phyloP scores from a whole-genome alignment of 768 basidiomycete genomes.

The Podaxis pistillaris region DNA sequence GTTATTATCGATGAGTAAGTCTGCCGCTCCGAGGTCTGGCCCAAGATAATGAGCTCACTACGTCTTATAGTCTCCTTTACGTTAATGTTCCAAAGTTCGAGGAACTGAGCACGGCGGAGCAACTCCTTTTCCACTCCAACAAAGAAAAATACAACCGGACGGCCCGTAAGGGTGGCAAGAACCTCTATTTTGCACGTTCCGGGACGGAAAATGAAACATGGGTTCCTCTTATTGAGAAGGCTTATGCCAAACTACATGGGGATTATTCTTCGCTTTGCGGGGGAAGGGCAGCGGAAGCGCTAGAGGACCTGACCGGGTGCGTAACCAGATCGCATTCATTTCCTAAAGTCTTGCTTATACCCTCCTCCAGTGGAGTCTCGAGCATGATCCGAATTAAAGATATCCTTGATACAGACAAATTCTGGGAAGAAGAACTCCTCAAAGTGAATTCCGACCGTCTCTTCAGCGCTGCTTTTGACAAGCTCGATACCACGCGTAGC shows the following conservation, averaged over 20 bases:
- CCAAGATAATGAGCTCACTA: constrained; percentile 26
- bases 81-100: constrained; percentile 51
- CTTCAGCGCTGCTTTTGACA: constrained; percentile 49
- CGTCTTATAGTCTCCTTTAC: constrained; percentile 39
- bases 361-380: constrained; percentile 37
- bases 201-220: constrained; percentile 49
- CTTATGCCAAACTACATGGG: constrained; percentile 55
- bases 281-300: constrained; percentile 42
- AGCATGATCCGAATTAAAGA: constrained; percentile 43
- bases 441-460: constrained; percentile 50
- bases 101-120: constrained; percentile 38
- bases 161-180: constrained; percentile 47
- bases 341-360: not conserved
- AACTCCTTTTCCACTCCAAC: constrained; percentile 50
- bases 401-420: constrained; percentile 47
- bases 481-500: constrained; percentile 31
- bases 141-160: constrained; percentile 42
- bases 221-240: constrained; percentile 57
- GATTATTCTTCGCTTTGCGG: constrained; percentile 36
- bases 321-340: not conserved
- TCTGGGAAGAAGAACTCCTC: constrained; percentile 54
- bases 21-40: not conserved
- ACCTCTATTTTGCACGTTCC: constrained; percentile 49
- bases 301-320: constrained; percentile 58
- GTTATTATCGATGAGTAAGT: constrained; percentile 58